Evolutionary conservation across 2,329 filamentous ascomycete genomes (phyloP).

Genomic region (Neopestalotiopsis clavispora): DNA sequence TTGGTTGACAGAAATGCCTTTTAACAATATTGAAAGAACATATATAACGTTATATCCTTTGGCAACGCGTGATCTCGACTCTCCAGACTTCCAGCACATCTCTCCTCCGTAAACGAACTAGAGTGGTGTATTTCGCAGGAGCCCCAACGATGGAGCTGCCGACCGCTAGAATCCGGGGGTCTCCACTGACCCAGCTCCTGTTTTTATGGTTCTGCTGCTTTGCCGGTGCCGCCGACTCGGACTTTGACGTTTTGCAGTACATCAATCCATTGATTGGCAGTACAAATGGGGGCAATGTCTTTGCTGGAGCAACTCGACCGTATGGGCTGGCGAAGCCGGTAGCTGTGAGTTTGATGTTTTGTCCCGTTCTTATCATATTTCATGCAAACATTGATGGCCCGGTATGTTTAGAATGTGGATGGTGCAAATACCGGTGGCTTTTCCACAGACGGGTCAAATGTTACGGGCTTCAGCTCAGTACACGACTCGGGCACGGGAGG

Average conservation of each 20-base stretch:
- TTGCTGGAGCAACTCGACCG: conserved; percentile 59
- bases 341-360: conserved; percentile 31
- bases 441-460: conserved; percentile 49
- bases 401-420: conserved; percentile 43
- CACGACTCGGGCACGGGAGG: conserved; percentile 52
- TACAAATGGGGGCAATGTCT: conserved; percentile 61
- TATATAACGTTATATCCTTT: neutral
- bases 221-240: conserved; percentile 14
- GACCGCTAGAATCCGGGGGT: neutral
- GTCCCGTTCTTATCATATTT: neutral
- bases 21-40: neutral
- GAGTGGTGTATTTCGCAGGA: no score
- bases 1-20: neutral
- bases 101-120: neutral
- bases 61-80: no score
- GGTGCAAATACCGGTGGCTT: conserved; percentile 51
- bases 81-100: neutral
- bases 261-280: conserved; percentile 59
- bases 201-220: neutral
- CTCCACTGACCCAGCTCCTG: conserved; percentile 11
- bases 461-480: conserved; percentile 56
- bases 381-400: neutral
- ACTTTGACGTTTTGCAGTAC: conserved; percentile 30
- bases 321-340: conserved; percentile 63
- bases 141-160: conserved; percentile 1